Percentiles rank a stretch among this genome's conserved stretches.
Conservation (phyloP, 108 stramenopile species). For the Skeletonema menzelii region DNA sequence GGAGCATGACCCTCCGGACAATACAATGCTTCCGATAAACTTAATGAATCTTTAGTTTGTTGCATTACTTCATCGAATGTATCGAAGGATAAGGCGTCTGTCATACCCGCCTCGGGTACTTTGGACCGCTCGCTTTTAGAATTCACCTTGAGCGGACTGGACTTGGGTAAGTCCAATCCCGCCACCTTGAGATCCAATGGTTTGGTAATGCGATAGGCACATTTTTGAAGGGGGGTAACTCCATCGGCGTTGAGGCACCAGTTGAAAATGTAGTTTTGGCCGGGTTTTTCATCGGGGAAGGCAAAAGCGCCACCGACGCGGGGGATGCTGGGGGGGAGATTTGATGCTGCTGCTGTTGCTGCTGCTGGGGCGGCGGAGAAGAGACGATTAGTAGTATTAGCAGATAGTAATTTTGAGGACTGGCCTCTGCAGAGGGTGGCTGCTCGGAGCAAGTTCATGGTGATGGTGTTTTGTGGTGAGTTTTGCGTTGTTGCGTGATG, state of each 20-base stretch:
- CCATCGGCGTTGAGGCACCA: constrained; percentile 88
- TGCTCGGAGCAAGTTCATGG: not conserved
- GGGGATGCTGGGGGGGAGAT: constrained; percentile 62
- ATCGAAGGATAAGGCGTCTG: constrained; percentile 75
- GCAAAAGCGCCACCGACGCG: constrained; percentile 62
- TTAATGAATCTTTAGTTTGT: constrained; percentile 69
- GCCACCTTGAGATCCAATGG: constrained; percentile 83
- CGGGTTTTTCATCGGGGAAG: constrained; percentile 87
- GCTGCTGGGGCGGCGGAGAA: constrained; percentile 9
- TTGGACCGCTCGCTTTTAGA: constrained; percentile 35
- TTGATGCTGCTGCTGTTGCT: constrained; percentile 4
- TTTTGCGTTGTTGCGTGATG: not conserved
- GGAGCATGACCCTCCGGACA: constrained; percentile 90
- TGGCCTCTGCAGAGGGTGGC: constrained; percentile 2
- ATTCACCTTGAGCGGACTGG: constrained; percentile 71
- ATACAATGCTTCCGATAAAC: constrained; percentile 62
- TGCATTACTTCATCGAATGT: constrained; percentile 71
- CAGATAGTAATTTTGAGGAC: not conserved
- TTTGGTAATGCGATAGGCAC: constrained; percentile 88
- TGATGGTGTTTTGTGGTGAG: no score
- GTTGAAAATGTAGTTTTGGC: constrained; percentile 87
- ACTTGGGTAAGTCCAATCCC: constrained; percentile 56
- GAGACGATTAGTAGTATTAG: not conserved
- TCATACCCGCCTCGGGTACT: constrained; percentile 76
- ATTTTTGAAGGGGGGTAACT: constrained; percentile 80